Base-by-base conservation (phyloP, 1,139 yeast species). In the Debaryomycetaceae sp. region DNA sequence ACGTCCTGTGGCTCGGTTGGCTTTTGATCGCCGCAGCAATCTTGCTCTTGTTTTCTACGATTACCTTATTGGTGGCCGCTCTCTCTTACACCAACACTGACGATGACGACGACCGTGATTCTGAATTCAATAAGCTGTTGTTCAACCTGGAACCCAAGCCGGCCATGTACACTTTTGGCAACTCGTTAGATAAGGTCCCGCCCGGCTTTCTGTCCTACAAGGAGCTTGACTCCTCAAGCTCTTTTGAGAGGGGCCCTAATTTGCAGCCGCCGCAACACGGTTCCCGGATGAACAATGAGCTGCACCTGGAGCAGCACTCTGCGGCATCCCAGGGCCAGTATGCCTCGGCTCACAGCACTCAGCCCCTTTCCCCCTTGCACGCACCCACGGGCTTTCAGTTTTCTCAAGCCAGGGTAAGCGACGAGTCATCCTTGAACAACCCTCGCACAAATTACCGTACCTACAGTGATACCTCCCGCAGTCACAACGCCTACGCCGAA, bases 1-100 rank as follows among this genome's bases (percentile, higher is more conserved):
- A 74, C 40, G 58, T 76, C 24, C 58, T 65, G 8, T 79, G 86
- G 86, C 62, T 74, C 25, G 68, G 77, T 4, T 79, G 87, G 87
- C 52, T 77, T 22, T 56, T 77, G 33, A 60, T 79, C 22, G 85
- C 80, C 2, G 63, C 81, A 3, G 77, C 82, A 2, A 79, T 66
- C 2, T 53, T 75, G 26, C 60, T 65, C 28, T 48, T 79, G 34
- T 35, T 60, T 13, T 49, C 68, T 3, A 27, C 50, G n/a, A 35
- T 45, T 5, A 30, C 56, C 5, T 41, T 58, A 16, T 37, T 53
- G 22, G 36, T 61, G 14, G 24, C 14, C 8, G 13, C 24, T 6
- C n/a, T 7, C 14, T 18, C 20, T 18, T 10, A 18, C 6, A 10
- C 8, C 20, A 18, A 18, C 20, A 18, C 8, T 10, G 10, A 6